Evolutionary conservation across 2,329 filamentous ascomycete species (phyloP), one percentile per base, ranked within the genome.

Genomic region (Ophiocordyceps sinensis): DNA sequence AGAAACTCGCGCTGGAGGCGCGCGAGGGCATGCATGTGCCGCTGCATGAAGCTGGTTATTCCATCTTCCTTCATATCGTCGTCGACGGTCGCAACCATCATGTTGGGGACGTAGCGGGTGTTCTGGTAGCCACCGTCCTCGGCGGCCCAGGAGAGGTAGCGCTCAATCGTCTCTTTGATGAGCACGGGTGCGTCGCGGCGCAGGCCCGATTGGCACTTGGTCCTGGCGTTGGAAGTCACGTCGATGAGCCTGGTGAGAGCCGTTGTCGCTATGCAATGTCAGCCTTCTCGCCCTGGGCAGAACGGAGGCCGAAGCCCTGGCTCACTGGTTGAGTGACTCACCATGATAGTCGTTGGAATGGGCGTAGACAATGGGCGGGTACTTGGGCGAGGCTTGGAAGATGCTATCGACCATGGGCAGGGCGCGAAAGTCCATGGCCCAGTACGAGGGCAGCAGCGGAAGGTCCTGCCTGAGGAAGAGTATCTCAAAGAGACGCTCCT

Each of bases 401-500:
- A 64, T 47, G 7, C 49, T 45, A 13, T 60, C 59, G 1, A 56
- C 55, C 23, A 67, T 56, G 11, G 64, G 64, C 1, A 67, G 54
- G 1, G 55, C 59, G 8, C 59, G 49, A n/a, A 67, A 57, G 40
- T 66, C 63, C 13, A 64, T 48, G 13, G 55, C 51, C 64, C 64
- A 67, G 28, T 62, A 57, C 5, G 51, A 43, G 2, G 65, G 64
- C 11, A 67, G 46, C 28, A 67, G 55, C 2, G 64, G 59, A 3
- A 61, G 52, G 42, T 64, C 58, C 44, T 65, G 58, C n/a, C 64
- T 51, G 47, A 61, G 52, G 44, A 59, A 67, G 2, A 67, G 46
- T 31, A 63, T 57, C 48, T 65, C 60, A 41, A 66, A 67, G 28
- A 67, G 55, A 2, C 49, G 52, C 28, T 65, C 62, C 47, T 75